Conservation (phyloP, 441 rosid genomes). For the Croton laevigatus region DNA sequence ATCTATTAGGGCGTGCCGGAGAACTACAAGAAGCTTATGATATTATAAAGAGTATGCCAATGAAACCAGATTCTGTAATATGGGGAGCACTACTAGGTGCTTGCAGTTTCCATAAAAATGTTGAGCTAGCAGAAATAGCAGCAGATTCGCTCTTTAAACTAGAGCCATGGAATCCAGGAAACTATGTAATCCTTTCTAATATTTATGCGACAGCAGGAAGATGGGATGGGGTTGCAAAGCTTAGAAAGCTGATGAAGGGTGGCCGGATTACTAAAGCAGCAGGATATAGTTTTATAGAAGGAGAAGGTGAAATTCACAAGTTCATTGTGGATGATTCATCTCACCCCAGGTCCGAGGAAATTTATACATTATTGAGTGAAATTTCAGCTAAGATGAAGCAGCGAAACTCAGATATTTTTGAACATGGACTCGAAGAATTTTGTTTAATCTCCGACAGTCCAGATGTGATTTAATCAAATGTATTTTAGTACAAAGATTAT, state of each 20-base stretch:
- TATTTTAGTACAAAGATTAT: no score
- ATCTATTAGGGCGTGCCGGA: slow-evolving; percentile 83
- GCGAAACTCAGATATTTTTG: slow-evolving; percentile 23
- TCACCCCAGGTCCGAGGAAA: slow-evolving; percentile 48
- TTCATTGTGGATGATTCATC: slow-evolving; percentile 66
- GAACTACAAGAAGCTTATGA: slow-evolving; percentile 57
- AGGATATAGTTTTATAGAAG: slow-evolving; percentile 67
- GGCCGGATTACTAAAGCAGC: slow-evolving; percentile 61
- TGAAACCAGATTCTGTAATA: slow-evolving; percentile 69
- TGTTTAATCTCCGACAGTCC: slow-evolving; percentile 2
- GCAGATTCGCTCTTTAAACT: slow-evolving; percentile 48
- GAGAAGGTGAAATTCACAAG: slow-evolving; percentile 54
- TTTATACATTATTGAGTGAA: slow-evolving; percentile 41
- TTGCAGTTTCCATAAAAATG: slow-evolving; percentile 61
- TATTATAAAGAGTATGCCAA: slow-evolving; percentile 62
- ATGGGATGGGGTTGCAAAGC: slow-evolving; percentile 66
- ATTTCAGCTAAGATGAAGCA: slow-evolving; percentile 42
- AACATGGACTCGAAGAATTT: slow-evolving; percentile 32
- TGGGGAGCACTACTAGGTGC: slow-evolving; percentile 73
- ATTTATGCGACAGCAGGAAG: slow-evolving; percentile 37
- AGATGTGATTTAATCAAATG: no score
- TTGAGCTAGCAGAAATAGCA: slow-evolving; percentile 68
- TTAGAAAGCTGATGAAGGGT: slow-evolving; percentile 69
- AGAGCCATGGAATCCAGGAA: slow-evolving; percentile 63
- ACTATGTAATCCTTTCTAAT: slow-evolving; percentile 46